Evolutionary conservation across 192 early-diverging fungal species (phyloP), one percentile per base, ranked within the genome.

Genomic region (Coemansia sp.): DNA sequence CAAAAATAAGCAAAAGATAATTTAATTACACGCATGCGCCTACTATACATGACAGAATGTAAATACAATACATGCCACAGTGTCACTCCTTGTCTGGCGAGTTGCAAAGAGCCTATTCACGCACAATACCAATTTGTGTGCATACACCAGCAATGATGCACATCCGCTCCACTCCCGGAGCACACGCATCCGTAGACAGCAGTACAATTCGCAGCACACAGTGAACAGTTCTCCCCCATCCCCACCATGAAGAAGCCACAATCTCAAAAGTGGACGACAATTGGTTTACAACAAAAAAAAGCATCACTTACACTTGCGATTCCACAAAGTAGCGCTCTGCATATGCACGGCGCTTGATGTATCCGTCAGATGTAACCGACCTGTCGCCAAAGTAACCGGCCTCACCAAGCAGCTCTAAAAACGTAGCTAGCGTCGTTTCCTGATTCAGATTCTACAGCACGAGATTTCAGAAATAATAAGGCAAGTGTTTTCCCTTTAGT

Each of bases 261-360:
- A 8, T 27, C 12, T 9, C 22, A 56, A 56, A 51, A 19, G 22
- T 51, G 19, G 46, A 50, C 0, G 22, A 15, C 55, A 56, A 56
- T 31, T 29, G 55, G 4, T 6, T 1, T 32, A 29, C 27, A 10
- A 31, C 15, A 56, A 56, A 56, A 31, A 27, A 56, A 56, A 56
- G 8, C 19, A n/a, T 34, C 10, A 62, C 61, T 11, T 50, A 73
- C 71, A 67, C 72, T 62, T 78, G 55, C 36, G 71, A 31, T 22
- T 65, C 63, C 22, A 13, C 24, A 63, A 68, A 67, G 32, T 68
- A 61, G 50, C 22, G 63, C 53, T 32, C 64, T 11, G 74, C 74
- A 56, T 51, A 66, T 48, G 38, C 32, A 27, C 59, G 64, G 42
- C 50, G 39, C 36, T 60, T 34, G 53, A 41, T 13, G 40, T 58